Conservation (phyloP, 2,329 filamentous ascomycete species). For the Rhynchosporium agropyri region DNA sequence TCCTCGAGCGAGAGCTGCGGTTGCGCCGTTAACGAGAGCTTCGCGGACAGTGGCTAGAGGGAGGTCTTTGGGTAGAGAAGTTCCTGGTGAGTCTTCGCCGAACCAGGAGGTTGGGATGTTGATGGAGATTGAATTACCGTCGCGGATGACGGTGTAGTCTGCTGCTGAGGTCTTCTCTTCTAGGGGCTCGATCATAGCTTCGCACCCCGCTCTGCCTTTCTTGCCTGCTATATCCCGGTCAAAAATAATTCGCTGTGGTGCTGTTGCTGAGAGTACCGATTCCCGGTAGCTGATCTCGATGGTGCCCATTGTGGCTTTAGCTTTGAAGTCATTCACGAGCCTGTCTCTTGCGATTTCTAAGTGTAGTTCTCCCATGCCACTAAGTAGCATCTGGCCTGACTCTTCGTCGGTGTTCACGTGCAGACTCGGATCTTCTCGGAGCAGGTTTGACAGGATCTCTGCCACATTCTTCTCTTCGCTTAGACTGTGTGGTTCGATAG, state of each 20-base stretch:
- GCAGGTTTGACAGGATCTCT: slow-evolving; percentile 72
- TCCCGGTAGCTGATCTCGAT: slow-evolving; percentile 98
- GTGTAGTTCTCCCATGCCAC: slow-evolving; percentile 96
- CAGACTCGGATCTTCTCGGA: slow-evolving; percentile 90
- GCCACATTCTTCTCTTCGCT: slow-evolving; percentile 80
- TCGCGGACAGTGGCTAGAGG: slow-evolving; percentile 51
- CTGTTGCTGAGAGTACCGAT: slow-evolving; percentile 63
- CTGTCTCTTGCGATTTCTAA: slow-evolving; percentile 90
- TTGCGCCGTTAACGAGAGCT: slow-evolving; percentile 74
- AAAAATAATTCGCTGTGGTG: slow-evolving; percentile 63
- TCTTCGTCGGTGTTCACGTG: slow-evolving; percentile 84
- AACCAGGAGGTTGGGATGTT: slow-evolving; percentile 43
- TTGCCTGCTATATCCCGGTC: slow-evolving; percentile 83
- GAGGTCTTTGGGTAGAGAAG: slow-evolving; percentile 56
- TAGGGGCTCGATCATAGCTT: slow-evolving; percentile 66
- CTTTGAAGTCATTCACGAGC: slow-evolving; percentile 86
- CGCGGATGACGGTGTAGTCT: slow-evolving; percentile 54
- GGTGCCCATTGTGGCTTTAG: slow-evolving; percentile 78
- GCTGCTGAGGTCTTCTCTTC: slow-evolving; percentile 46
- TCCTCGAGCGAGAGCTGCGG: slow-evolving; percentile 82
- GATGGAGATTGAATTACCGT: slow-evolving; percentile 72
- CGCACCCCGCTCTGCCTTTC: slow-evolving; percentile 75
- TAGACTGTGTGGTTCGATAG: slow-evolving; percentile 78
- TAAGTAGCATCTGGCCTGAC: slow-evolving; percentile 88
- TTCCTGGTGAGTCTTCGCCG: slow-evolving; percentile 44